A percentile compares a stretch with the other conserved stretches of the same genome.
phyloP scores from a whole-genome alignment of 768 basidiomycete species.

The Daedaleopsis nitida region DNA sequence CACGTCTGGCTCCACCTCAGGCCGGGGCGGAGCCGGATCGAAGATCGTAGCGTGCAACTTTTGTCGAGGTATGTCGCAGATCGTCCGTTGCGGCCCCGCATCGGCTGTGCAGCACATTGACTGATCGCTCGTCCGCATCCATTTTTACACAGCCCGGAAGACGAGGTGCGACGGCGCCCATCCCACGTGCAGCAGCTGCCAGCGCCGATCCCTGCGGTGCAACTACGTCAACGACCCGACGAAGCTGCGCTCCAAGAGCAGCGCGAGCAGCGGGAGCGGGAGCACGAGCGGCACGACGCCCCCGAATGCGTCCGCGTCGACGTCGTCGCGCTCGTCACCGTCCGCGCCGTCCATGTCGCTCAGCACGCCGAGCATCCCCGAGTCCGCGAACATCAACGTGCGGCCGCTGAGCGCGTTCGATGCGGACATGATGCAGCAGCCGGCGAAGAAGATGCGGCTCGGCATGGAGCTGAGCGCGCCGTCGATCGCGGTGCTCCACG shows the following conservation, averaged over 20 bases:
- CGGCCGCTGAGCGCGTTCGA: conserved; percentile 33
- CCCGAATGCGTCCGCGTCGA: conserved; percentile 23
- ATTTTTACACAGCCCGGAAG: conserved; percentile 64
- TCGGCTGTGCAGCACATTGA: background rate
- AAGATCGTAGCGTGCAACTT: conserved; percentile 90
- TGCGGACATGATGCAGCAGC: conserved; percentile 61
- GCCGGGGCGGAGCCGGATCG: conserved; percentile 71
- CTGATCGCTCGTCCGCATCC: conserved; percentile 2
- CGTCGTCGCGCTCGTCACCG: conserved; percentile 30
- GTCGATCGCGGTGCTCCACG: conserved; percentile 23
- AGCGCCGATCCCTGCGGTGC: conserved; percentile 73
- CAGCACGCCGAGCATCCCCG: conserved; percentile 14
- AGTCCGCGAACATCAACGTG: conserved; percentile 17
- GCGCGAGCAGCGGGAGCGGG: conserved; percentile 10
- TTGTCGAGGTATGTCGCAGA: conserved; percentile 67
- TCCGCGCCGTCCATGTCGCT: conserved; percentile 21
- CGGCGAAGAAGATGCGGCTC: conserved; percentile 75
- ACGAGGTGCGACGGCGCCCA: conserved; percentile 89
- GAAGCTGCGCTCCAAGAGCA: conserved; percentile 25
- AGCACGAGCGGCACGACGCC: conserved; percentile 19
- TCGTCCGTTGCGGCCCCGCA: conserved; percentile 5
- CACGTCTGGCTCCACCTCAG: conserved; percentile 67
- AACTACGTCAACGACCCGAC: conserved; percentile 74
- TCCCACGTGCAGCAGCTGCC: conserved; percentile 82
- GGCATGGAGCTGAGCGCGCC: conserved; percentile 39